Percentiles rank a stretch among this genome's conserved stretches.
Conservation (phyloP, 2,329 filamentous ascomycete species). For the Aspergillus hortae region DNA sequence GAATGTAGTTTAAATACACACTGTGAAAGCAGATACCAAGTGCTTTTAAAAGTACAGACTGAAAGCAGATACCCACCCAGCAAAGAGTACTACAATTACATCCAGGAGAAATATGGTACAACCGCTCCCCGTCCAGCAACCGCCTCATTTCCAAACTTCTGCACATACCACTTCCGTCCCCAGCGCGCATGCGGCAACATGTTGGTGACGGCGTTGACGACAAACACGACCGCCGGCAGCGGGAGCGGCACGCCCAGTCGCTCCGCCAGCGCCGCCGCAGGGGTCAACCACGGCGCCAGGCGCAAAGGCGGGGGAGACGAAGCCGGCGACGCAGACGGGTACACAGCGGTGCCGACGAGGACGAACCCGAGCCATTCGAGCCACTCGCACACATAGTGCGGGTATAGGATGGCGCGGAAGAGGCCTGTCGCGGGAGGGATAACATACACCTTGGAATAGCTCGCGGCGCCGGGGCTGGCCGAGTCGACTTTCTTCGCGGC, state of each 20-base stretch:
- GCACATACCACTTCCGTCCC: slow-evolving; percentile 80
- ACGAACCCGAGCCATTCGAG: slow-evolving; percentile 91
- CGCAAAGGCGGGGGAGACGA: slow-evolving; percentile 18
- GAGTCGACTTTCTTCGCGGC: slow-evolving; percentile 46
- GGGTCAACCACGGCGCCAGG: slow-evolving; percentile 36
- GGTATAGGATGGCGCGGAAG: slow-evolving; percentile 79
- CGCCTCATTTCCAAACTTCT: slow-evolving; percentile 82
- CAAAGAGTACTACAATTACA: slow-evolving; percentile 21
- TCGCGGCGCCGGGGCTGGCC: slow-evolving; percentile 25
- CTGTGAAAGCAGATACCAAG: not conserved
- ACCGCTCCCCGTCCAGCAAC: slow-evolving; percentile 72
- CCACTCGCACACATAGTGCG: slow-evolving; percentile 97
- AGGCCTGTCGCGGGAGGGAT: slow-evolving; percentile 76
- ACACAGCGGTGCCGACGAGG: slow-evolving; percentile 49
- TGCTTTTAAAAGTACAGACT: not conserved
- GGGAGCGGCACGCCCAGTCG: slow-evolving; percentile 48
- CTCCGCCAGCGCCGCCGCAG: slow-evolving; percentile 26
- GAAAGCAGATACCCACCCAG: not conserved
- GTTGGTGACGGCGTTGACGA: slow-evolving; percentile 80
- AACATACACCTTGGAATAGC: slow-evolving; percentile 78
- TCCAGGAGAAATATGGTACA: slow-evolving; percentile 52
- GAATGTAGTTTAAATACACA: not conserved
- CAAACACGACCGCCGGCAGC: slow-evolving; percentile 73
- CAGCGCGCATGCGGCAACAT: slow-evolving; percentile 85
- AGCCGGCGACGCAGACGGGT: slow-evolving; percentile 7